A percentile compares a stretch with the other conserved stretches of the same genome.
Conservation (phyloP, 164 flowering plant genomes). For the Vitis rupestris region DNA sequence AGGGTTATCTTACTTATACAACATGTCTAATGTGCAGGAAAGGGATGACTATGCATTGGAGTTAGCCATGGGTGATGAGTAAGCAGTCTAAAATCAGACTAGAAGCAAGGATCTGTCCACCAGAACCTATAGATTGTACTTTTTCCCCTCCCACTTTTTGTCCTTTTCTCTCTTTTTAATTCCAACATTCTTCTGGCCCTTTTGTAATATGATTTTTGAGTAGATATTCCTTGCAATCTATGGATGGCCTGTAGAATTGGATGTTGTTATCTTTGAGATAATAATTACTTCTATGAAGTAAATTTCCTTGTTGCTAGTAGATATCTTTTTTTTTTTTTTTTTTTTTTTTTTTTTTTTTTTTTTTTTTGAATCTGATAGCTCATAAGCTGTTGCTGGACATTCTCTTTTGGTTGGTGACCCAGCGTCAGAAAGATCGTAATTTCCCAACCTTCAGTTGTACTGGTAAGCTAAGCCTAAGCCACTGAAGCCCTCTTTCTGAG, state of each 20-base stretch:
- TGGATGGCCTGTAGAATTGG: background rate
- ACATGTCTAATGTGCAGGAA: slow-evolving; percentile 45
- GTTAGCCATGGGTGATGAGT: slow-evolving; percentile 85
- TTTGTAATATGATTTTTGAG: background rate
- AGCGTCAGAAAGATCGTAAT: no score
- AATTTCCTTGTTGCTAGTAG: background rate
- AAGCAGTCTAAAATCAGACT: slow-evolving; percentile 4
- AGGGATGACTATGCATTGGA: slow-evolving; percentile 90
- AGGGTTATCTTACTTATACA: slow-evolving; percentile 1
- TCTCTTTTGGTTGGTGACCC: background rate
- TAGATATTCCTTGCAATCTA: background rate
- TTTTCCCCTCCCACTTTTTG: background rate
- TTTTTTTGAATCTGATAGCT: background rate
- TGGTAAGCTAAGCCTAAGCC: no score
- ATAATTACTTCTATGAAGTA: no score
- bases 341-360: background rate
- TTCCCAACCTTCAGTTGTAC: no score
- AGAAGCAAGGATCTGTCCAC: slow-evolving; percentile 1
- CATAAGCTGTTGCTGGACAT: background rate
- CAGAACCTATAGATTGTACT: slow-evolving; percentile 5
- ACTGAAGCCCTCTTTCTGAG: no score
- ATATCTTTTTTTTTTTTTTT: background rate
- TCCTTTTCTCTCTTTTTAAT: background rate
- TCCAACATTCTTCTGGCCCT: background rate
- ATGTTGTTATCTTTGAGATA: background rate